Percentiles rank a stretch among this genome's conserved stretches.
These are phyloP conservation scores for Populus deltoides DNA, from an alignment of 345 rosid species.

Conservation along the genomic window DNA sequence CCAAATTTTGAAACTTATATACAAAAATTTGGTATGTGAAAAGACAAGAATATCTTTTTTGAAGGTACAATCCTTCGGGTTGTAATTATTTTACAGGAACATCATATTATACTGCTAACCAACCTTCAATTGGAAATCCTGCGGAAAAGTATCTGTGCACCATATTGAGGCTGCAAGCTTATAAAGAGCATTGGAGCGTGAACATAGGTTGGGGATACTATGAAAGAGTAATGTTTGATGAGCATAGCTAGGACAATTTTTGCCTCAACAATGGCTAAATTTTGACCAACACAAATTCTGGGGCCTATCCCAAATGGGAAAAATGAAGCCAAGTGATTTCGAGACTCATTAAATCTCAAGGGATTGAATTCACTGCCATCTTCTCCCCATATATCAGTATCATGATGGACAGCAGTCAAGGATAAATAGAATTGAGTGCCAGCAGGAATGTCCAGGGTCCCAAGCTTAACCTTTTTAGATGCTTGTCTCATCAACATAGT, in stretches of 20 bases:
- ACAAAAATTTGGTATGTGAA: too few relatives aligned
- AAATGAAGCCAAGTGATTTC: slow-evolving; percentile 20
- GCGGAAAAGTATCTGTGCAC: neutral
- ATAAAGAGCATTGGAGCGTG: too few relatives aligned
- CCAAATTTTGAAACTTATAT: too few relatives aligned
- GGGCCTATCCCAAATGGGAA: slow-evolving; percentile 30
- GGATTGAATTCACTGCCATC: slow-evolving; percentile 47
- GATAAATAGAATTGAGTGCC: slow-evolving; percentile 58
- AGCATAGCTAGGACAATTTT: slow-evolving; percentile 1
- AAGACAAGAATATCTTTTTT: too few relatives aligned
- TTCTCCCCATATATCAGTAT: slow-evolving; percentile 57
- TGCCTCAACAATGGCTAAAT: slow-evolving; percentile 22
- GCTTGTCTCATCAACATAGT: slow-evolving; percentile 51
- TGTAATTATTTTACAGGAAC: too few relatives aligned
- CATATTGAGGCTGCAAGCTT: neutral
- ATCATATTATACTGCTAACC: too few relatives aligned
- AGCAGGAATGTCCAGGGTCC: slow-evolving; percentile 56
- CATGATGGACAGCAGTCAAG: slow-evolving; percentile 52
- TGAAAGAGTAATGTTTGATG: neutral
- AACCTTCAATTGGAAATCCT: too few relatives aligned
- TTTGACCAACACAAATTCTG: slow-evolving; percentile 25
- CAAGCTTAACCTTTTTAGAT: slow-evolving; percentile 42
- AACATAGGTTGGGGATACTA: too few relatives aligned
- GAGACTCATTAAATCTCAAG: slow-evolving; percentile 13
- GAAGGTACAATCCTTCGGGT: too few relatives aligned